Base-by-base conservation (phyloP, 768 basidiomycete genomes). In the Mycena rosella region DNA sequence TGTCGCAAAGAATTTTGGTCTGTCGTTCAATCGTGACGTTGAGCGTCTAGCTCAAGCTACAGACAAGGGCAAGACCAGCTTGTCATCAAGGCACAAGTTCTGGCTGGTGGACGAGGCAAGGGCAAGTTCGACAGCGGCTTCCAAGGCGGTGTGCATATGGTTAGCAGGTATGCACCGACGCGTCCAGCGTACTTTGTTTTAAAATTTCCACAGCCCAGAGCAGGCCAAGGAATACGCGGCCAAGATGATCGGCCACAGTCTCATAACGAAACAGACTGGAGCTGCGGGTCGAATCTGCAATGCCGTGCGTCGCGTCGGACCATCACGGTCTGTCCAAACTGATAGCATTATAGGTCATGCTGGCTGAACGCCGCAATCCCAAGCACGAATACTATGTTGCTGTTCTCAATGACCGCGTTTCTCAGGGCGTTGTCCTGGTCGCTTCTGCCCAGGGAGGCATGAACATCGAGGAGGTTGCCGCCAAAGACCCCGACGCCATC, bases 381-480 rank as follows among this genome's bases (percentile, higher is more conserved):
- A 87, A 89, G 45, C 98, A 99, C 78, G 98, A 99, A 79, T 99
- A 99, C 86, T 99, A 99, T 76, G 93, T 96, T 56, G 98, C 98
- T 17, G 89, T 99, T 34, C 88, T 99, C 60, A 98, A 98, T 76
- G 98, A 99, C 85, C 94, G 98, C 72, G 88, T 87, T 17, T 84
- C 91, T 8, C 91, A 95, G 67, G 92, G 94, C 17, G 94, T 96
- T 48, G 98, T 98, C 32, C 88, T 99, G 52, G 97, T 99, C 60
- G 91, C 91, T 22, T 99, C 98, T 48, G 86, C 87, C 22, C 96
- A 98, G 77, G 98, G 98, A 62, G 98, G 98, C 63, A 99, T 99
- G 98, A 99, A 99, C 82, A 99, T 99, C 76, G 98, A 99, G 80
- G 98, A 99, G 75, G 98, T 99, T 52, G 98, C 98, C 29, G 94